A percentile compares a stretch with the other conserved stretches of the same genome.
Conservation (phyloP, 208 protist genomes). For the Leishmania amazonensis region DNA sequence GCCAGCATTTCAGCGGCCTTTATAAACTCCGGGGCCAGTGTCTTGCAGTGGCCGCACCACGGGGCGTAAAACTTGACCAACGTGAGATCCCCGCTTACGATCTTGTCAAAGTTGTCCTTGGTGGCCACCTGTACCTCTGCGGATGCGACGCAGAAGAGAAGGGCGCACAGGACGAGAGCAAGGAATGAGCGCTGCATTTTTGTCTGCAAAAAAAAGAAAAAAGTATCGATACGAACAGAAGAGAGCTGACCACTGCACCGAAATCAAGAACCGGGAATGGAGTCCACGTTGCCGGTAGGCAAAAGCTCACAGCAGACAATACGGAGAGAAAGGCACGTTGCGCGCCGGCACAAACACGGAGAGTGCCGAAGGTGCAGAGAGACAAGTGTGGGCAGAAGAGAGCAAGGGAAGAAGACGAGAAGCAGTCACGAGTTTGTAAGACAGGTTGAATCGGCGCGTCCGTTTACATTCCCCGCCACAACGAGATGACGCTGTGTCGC, state of each 20-base stretch:
- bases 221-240: background rate
- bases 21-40: slow-evolving; percentile 86
- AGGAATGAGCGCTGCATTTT: slow-evolving; percentile 22
- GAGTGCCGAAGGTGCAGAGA: background rate
- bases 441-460: background rate
- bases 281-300: no score
- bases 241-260: background rate
- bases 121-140: slow-evolving; percentile 62
- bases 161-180: slow-evolving; percentile 12
- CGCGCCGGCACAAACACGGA: background rate
- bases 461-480: background rate
- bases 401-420: background rate
- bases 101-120: slow-evolving; percentile 64
- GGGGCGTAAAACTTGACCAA: slow-evolving; percentile 95
- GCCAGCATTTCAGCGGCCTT: slow-evolving; percentile 65
- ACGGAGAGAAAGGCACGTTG: background rate
- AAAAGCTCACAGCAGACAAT: background rate
- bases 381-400: background rate
- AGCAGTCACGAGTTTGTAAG: background rate
- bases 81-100: slow-evolving; percentile 52
- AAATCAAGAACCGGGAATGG: background rate
- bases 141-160: slow-evolving; percentile 27
- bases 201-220: background rate
- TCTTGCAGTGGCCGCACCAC: slow-evolving; percentile 97
- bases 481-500: background rate